phyloP scores from a whole-genome alignment of 2,329 filamentous ascomycete species.

The Alternaria panax region DNA sequence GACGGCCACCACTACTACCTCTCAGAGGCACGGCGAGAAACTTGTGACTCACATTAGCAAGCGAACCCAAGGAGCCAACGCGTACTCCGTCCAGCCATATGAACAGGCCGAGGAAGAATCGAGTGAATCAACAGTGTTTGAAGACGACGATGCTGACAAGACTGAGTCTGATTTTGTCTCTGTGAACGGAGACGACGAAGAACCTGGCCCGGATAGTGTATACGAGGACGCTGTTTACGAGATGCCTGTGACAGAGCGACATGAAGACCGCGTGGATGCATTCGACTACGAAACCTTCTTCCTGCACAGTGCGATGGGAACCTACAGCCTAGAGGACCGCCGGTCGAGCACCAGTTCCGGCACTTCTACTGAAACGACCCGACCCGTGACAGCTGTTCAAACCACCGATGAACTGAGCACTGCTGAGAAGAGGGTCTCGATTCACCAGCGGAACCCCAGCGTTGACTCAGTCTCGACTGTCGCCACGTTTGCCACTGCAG shows the following conservation, averaged over 20 bases:
- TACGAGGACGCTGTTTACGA: slow-evolving; percentile 57
- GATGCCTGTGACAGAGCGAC: slow-evolving; percentile 61
- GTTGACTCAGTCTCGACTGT: slow-evolving; percentile 67
- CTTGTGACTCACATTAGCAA: slow-evolving; percentile 15
- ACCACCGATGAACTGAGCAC: slow-evolving; percentile 27
- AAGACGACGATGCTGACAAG: slow-evolving; percentile 38
- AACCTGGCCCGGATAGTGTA: slow-evolving; percentile 43
- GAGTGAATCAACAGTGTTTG: slow-evolving; percentile 28
- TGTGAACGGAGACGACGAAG: slow-evolving; percentile 38
- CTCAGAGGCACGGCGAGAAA: slow-evolving; percentile 29
- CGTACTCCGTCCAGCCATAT: slow-evolving; percentile 20
- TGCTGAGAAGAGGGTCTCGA: slow-evolving; percentile 38
- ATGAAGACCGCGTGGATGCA: slow-evolving; percentile 92
- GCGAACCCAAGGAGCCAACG: background rate
- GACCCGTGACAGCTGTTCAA: slow-evolving; percentile 43
- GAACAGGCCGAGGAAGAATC: slow-evolving; percentile 34
- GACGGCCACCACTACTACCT: slow-evolving; percentile 23
- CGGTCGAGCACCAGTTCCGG: slow-evolving; percentile 63
- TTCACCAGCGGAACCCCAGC: slow-evolving; percentile 62
- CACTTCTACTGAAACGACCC: slow-evolving; percentile 61
- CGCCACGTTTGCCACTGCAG: slow-evolving; percentile 70
- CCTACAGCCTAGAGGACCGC: slow-evolving; percentile 66
- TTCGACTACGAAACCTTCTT: slow-evolving; percentile 98
- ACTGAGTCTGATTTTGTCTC: slow-evolving; percentile 50
- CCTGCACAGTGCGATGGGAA: slow-evolving; percentile 88